Base-by-base conservation (phyloP, 805 yeast genomes). In the Nakazawaea laoshanensis region DNA sequence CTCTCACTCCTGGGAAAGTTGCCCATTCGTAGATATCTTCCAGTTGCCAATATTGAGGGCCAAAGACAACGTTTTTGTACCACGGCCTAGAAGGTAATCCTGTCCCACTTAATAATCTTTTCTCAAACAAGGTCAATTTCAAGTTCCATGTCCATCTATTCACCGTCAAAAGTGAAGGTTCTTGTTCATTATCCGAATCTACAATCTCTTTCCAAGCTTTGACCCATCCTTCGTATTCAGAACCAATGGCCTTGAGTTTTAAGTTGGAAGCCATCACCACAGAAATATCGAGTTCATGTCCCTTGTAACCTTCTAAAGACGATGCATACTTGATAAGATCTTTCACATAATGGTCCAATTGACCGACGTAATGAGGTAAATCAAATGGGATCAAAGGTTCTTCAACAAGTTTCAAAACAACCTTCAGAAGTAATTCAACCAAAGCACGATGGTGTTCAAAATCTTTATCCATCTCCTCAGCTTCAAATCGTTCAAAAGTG, bases 81-180 rank as follows among this genome's bases (percentile, higher is more conserved):
- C 88, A 87, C 11, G 72, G 61, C 22, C 95, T 63, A 5, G 56
- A 48, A 4, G 63, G 61, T 1, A 70, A 44, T 1, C 72, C 72
- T 6, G 55, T 58, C 2, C 60, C 49, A 5, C 60, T 49, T 7
- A 78, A 47, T 41, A 83, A 68, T 13, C 61, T 52, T 41, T 68
- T 69, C 41, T 77, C 79, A 37, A 83, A 61, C 11, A 57, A 51
- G 3, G 71, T 53, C 45, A 85, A 54, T 39, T 74, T 73, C n/a
- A 74, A 66, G 53, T 88, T 88, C 84, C 92, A 82, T 36, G 73
- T 74, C 79, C 84, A 73, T 46, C 97, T 64, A 41, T 72, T 76
- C 29, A 77, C 74, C 0, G 88, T 68, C 24, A 84, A 57, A 36
- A 80, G 50, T 2, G 86, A 72, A 2, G 94, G 87, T 49, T 88